Evolutionary conservation across 495 filamentous ascomycete species (phyloP).

Genomic region (Hyphodiscus hymeniophilus): DNA sequence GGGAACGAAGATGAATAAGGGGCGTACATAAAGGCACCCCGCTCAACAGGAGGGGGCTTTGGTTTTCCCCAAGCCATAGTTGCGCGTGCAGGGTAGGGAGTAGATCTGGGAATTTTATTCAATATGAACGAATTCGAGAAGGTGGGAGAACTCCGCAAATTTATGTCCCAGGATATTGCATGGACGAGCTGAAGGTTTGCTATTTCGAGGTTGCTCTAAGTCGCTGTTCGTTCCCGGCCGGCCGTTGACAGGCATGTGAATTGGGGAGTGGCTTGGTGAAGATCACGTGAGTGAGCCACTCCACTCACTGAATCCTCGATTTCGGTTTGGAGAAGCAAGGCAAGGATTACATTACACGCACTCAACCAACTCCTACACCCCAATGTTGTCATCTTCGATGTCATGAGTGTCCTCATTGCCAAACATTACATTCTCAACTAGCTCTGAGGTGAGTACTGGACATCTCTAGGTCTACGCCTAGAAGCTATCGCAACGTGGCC

Average conservation of each 20-base stretch:
- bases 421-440: background rate
- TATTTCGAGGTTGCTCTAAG: too few species aligned
- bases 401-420: constrained; percentile 12
- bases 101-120: background rate
- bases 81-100: background rate
- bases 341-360: too few species aligned
- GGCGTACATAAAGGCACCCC: background rate
- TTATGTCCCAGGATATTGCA: background rate
- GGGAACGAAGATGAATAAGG: background rate
- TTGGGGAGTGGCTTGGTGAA: too few species aligned
- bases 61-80: constrained; percentile 24
- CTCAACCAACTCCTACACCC: background rate
- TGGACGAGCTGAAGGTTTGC: too few species aligned
- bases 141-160: background rate
- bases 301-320: too few species aligned
- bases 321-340: too few species aligned
- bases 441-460: constrained; percentile 7
- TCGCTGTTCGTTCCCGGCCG: too few species aligned
- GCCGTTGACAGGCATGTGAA: too few species aligned
- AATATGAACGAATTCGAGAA: background rate
- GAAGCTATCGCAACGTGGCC: constrained; percentile 22
- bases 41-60: constrained; percentile 14
- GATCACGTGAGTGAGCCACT: too few species aligned
- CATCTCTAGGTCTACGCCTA: constrained; percentile 5
- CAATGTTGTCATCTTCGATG: constrained; percentile 5